A percentile compares a stretch with the other conserved stretches of the same genome.
phyloP scores from a whole-genome alignment of 1,139 yeast genomes.

The Entelexis sorbosivorans region DNA sequence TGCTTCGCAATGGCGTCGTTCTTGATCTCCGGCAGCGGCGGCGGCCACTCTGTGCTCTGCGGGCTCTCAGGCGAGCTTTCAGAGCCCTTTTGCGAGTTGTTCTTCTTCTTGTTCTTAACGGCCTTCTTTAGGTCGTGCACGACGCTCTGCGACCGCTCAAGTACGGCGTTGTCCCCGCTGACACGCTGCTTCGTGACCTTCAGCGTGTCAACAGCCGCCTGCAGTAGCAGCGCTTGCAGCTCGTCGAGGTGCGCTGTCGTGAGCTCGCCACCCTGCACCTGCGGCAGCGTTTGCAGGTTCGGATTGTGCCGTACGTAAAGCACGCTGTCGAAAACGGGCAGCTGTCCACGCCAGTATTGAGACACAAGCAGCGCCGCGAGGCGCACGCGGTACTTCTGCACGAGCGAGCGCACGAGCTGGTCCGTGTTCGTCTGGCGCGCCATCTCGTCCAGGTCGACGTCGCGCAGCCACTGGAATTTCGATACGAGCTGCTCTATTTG shows the following conservation, averaged over 20 bases:
- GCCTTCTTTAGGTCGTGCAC: conserved; percentile 5
- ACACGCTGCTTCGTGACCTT: conserved; percentile 9
- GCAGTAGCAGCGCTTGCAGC: conserved; percentile 14
- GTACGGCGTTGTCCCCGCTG: conserved; percentile 7
- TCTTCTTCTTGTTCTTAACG: conserved; percentile 1
- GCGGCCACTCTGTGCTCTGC: conserved; percentile 35
- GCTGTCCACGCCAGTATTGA: conserved; percentile 39
- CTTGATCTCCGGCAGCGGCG: conserved; percentile 57
- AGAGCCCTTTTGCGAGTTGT: neutral
- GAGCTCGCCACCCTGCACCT: conserved; percentile 3
- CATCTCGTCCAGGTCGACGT: conserved; percentile 34
- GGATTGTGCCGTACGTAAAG: conserved; percentile 14
- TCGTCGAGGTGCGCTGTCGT: conserved; percentile 12
- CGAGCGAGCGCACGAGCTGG: conserved; percentile 23
- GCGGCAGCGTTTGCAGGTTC: neutral
- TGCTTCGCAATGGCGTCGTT: conserved; percentile 50
- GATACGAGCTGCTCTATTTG: conserved; percentile 42
- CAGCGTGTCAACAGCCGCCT: conserved; percentile 9
- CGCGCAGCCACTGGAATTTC: conserved; percentile 44
- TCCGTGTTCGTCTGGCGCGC: conserved; percentile 28
- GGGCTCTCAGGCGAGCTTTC: neutral
- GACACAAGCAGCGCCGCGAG: conserved; percentile 52
- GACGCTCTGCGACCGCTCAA: conserved; percentile 4
- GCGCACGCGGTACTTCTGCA: conserved; percentile 46
- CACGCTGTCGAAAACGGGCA: conserved; percentile 42